phyloP scores from a whole-genome alignment of 305 asterid species.

The Coffea humblotiana region DNA sequence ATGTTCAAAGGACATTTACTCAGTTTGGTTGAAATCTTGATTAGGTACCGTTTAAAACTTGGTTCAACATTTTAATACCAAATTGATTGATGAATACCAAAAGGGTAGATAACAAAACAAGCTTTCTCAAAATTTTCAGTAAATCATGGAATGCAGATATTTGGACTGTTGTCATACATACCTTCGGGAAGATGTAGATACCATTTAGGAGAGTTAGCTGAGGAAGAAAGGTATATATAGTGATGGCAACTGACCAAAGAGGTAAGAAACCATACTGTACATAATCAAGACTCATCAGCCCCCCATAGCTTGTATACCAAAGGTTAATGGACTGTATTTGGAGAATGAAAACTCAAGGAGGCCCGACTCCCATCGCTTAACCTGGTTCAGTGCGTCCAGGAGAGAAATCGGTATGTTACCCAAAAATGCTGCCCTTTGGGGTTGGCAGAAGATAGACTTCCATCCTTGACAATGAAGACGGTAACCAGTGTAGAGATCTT shows the following conservation, averaged over 20 bases:
- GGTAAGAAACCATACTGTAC: conserved; percentile 55
- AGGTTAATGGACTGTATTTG: conserved; percentile 59
- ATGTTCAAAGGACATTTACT: no score
- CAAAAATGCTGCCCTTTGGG: conserved; percentile 62
- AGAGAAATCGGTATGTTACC: conserved; percentile 68
- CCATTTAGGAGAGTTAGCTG: conserved; percentile 60
- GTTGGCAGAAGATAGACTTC: conserved; percentile 63
- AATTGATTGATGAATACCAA: no score
- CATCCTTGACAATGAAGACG: conserved; percentile 75
- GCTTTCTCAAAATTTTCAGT: neutral
- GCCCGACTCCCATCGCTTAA: conserved; percentile 73
- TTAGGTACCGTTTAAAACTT: neutral
- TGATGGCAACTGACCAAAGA: conserved; percentile 45
- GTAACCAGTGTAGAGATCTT: conserved; percentile 73
- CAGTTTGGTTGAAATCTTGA: no score
- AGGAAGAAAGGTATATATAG: conserved; percentile 59
- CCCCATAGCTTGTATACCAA: conserved; percentile 45
- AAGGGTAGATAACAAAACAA: no score
- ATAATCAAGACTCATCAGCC: conserved; percentile 47
- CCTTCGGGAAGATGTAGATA: conserved; percentile 65
- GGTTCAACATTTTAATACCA: no score
- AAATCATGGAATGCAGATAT: neutral
- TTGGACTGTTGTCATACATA: conserved; percentile 18
- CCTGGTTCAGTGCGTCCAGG: conserved; percentile 52
- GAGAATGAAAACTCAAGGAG: conserved; percentile 64